Percentiles rank a stretch among this genome's conserved stretches.
Conservation (phyloP, 2,329 filamentous ascomycete genomes). For the Coniochaeta hoffmannii region DNA sequence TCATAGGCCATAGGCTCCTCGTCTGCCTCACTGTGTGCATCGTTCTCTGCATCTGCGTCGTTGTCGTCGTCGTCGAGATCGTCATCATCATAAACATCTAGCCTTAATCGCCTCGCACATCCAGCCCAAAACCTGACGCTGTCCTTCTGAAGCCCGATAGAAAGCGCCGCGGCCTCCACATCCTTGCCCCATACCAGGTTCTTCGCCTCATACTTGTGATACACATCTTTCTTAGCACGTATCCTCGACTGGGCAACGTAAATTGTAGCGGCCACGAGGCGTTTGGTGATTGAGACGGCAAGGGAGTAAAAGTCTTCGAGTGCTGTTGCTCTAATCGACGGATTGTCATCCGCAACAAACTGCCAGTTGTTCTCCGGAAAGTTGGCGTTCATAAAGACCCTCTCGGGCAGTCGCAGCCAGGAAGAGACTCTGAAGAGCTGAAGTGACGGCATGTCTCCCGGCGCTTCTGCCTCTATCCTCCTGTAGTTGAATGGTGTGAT, state of each 20-base stretch:
- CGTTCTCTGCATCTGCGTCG: conserved; percentile 14
- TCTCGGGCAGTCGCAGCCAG: conserved; percentile 58
- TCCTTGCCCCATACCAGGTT: conserved; percentile 34
- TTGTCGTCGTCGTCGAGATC: conserved; percentile 10
- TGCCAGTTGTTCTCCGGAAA: conserved; percentile 61
- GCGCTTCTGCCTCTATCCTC: conserved; percentile 7
- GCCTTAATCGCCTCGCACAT: conserved; percentile 39
- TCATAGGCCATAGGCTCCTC: conserved; percentile 30
- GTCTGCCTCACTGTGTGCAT: conserved; percentile 9
- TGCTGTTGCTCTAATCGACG: conserved; percentile 66
- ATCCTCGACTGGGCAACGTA: conserved; percentile 66
- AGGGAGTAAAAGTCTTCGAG: conserved; percentile 71
- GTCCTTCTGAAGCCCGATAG: conserved; percentile 33
- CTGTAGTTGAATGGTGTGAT: conserved; percentile 35
- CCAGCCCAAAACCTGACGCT: conserved; percentile 36
- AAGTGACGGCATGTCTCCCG: conserved; percentile 36
- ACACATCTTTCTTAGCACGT: conserved; percentile 34
- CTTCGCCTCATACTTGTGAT: conserved; percentile 15
- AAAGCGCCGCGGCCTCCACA: conserved; percentile 40
- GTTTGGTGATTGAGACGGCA: conserved; percentile 57
- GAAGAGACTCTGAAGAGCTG: conserved; percentile 49
- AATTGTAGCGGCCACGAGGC: conserved; percentile 61
- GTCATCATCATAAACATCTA: conserved; percentile 35
- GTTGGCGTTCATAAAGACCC: conserved; percentile 68
- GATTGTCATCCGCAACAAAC: conserved; percentile 49